These are phyloP conservation scores for Beauveria pseudobassiana DNA, from an alignment of 2,329 filamentous ascomycete genomes.

Conservation along the genomic window DNA sequence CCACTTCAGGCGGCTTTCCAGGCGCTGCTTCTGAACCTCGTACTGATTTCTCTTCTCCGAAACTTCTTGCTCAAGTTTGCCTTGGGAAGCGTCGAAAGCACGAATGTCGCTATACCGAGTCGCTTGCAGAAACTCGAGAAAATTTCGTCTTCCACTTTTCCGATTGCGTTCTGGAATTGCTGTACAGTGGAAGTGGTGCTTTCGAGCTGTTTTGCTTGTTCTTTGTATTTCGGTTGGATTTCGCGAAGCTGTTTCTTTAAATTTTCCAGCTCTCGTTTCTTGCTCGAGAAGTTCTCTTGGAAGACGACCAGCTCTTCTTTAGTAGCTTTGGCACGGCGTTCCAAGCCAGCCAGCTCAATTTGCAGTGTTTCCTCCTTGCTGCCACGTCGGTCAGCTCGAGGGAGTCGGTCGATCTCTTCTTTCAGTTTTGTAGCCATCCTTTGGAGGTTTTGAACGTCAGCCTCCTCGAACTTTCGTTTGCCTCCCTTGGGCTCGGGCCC, in stretches of 20 bases:
- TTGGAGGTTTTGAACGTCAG: constrained; percentile 78
- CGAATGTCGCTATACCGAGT: constrained; percentile 81
- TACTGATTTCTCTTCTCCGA: constrained; percentile 82
- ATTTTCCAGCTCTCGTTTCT: constrained; percentile 72
- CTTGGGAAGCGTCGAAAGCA: constrained; percentile 89
- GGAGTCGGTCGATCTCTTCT: constrained; percentile 71
- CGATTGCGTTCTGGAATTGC: constrained; percentile 56
- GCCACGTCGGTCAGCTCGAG: constrained; percentile 67
- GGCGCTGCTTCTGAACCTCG: constrained; percentile 69
- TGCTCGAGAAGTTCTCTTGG: constrained; percentile 76
- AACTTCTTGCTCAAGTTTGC: constrained; percentile 83
- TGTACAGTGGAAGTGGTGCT: constrained; percentile 43
- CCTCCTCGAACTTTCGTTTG: constrained; percentile 80
- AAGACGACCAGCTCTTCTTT: constrained; percentile 72
- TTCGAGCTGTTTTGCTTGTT: constrained; percentile 63
- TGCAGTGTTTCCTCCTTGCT: constrained; percentile 74
- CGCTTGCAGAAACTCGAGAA: constrained; percentile 80
- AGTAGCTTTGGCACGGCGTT: constrained; percentile 64
- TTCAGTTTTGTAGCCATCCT: constrained; percentile 67
- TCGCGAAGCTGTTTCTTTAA: constrained; percentile 67
- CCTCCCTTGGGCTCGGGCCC: constrained; percentile 66
- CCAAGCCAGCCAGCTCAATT: constrained; percentile 70
- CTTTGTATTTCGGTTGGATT: constrained; percentile 67
- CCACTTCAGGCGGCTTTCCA: constrained; percentile 56
- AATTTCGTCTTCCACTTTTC: constrained; percentile 78